Evolutionary conservation across 1,139 yeast species (phyloP).

Genomic region (Suhomyces anneliseae): DNA sequence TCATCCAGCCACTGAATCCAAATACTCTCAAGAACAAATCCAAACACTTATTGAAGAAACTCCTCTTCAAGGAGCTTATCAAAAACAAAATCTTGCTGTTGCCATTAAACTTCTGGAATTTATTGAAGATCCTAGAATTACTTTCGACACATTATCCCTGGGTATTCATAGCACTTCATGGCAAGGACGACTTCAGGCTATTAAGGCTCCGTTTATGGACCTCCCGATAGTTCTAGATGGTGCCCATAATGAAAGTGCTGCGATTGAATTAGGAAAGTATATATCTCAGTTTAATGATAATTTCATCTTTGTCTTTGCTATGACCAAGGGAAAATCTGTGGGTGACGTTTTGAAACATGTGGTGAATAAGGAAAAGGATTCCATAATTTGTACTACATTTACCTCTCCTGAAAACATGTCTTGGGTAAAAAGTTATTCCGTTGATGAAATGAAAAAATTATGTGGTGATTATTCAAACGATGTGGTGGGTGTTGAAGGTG

Average conservation of each 20-base stretch:
- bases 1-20: constrained; percentile 1
- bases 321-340: constrained; percentile 72
- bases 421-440: constrained; percentile 65
- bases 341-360: constrained; percentile 53
- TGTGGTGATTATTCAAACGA: constrained; percentile 34
- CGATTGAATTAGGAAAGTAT: constrained; percentile 55
- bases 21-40: constrained; percentile 13
- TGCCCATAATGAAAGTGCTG: constrained; percentile 89
- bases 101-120: constrained; percentile 61
- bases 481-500: constrained; percentile 9
- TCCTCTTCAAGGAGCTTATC: constrained; percentile 73
- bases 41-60: constrained; percentile 25
- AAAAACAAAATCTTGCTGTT: constrained; percentile 64
- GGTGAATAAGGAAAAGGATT: constrained; percentile 46
- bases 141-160: constrained; percentile 28
- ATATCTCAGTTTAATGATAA: constrained; percentile 31
- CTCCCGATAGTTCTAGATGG: constrained; percentile 70
- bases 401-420: constrained; percentile 86
- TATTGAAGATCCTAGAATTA: constrained; percentile 23
- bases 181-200: constrained; percentile 63
- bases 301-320: constrained; percentile 66
- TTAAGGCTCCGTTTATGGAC: constrained; percentile 26
- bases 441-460: constrained; percentile 34
- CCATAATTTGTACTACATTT: constrained; percentile 62
- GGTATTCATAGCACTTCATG: constrained; percentile 58